These are phyloP conservation scores for Lactifluus echinatus DNA, from an alignment of 768 basidiomycete species.

Conservation along the genomic window DNA sequence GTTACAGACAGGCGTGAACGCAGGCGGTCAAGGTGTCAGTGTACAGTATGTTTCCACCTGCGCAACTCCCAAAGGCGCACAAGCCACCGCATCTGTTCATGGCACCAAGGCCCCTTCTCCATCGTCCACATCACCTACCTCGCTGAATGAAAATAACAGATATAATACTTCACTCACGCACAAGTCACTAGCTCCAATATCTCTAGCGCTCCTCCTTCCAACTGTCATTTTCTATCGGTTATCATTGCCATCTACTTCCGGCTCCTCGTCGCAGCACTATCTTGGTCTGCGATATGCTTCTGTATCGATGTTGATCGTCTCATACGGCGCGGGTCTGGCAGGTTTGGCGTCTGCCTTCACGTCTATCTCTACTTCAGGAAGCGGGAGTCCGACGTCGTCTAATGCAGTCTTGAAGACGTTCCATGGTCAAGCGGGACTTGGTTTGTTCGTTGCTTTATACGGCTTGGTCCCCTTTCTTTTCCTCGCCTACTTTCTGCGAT, in stretches of 20 bases:
- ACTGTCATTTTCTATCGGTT: constrained; percentile 36
- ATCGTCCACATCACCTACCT: constrained; percentile 13
- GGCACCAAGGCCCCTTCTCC: constrained; percentile 22
- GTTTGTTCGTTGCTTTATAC: constrained; percentile 57
- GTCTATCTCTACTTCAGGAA: constrained; percentile 32
- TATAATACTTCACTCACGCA: constrained; percentile 40
- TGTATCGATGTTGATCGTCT: constrained; percentile 34
- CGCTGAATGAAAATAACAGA: not conserved
- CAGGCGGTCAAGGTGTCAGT: constrained; percentile 59
- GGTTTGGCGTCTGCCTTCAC: constrained; percentile 60
- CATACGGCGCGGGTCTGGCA: constrained; percentile 53
- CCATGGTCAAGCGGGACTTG: constrained; percentile 59
- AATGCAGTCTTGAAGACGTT: constrained; percentile 40
- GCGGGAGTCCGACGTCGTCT: constrained; percentile 26
- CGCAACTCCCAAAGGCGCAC: constrained; percentile 33
- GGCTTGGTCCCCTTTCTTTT: constrained; percentile 37
- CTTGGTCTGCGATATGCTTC: constrained; percentile 30
- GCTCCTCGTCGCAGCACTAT: constrained; percentile 22
- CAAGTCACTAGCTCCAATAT: constrained; percentile 41
- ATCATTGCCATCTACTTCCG: constrained; percentile 31
- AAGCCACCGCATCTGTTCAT: not conserved
- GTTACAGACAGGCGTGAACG: constrained; percentile 53
- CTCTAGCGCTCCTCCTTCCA: constrained; percentile 37
- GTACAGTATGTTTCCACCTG: constrained; percentile 53
- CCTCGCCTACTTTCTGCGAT: constrained; percentile 24